Evolutionary conservation across 805 yeast genomes (phyloP), one percentile per base, ranked within the genome.

Genomic region (Starmerella gropengiesseri): DNA sequence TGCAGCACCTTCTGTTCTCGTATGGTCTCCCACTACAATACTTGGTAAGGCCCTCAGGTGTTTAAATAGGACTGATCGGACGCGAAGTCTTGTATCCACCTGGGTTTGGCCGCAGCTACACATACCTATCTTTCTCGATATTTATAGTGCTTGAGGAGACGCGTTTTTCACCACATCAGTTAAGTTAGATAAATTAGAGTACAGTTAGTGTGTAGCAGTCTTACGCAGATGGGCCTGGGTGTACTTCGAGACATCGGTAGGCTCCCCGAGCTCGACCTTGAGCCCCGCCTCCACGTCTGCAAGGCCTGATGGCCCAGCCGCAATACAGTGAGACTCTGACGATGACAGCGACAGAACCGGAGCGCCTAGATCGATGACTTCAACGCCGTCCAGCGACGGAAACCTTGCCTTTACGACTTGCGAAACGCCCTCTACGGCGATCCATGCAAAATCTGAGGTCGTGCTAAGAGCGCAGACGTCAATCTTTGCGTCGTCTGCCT

Each of bases 341-440:
- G n/a, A n/a, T n/a, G n/a, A 44, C 16, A 49, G 23, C 16, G 45
- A 43, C 7, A 27, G 29, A 29, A 45, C 47, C 17, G 36, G 29
- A 4, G 30, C 51, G 17, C 29, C 41, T n/a, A 38, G 7, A 3
- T 35, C 48, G 28, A 25, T 20, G 20, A 26, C 30, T n/a, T 42
- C 40, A 9, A 21, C 34, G 17, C 42, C 7, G 14, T 29, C 36
- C n/a, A 49, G 40, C 13, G 25, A 17, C 3, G 46, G 49, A 13
- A 51, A 22, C 7, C 27, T 21, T 7, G 45, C 41, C 13, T 37
- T 35, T 13, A 51, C 31, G 3, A 54, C 31, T 21, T 30, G 26
- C 5, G 42, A 20, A 18, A 41, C 21, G 37, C 45, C 49, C 38
- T 53, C 53, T 9, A 41, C 34, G 9, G 46, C 47, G 16, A 46